Conservation (phyloP, 2,329 filamentous ascomycete species). For the Pseudopyrenochaeta lycopersici region DNA sequence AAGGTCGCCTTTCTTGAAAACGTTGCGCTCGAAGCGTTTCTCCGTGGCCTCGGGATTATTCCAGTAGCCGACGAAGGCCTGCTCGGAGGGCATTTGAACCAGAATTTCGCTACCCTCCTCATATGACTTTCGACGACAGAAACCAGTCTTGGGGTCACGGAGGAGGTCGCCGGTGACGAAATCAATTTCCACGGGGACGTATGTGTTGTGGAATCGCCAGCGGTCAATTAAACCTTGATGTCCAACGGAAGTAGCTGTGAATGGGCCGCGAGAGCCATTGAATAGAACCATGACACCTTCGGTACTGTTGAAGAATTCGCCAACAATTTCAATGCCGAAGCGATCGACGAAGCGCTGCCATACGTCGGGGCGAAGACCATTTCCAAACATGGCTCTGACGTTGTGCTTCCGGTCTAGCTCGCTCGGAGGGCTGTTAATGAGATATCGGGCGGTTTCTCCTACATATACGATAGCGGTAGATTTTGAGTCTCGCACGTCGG, state of each 20-base stretch:
- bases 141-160: slow-evolving; percentile 73
- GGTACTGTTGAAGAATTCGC: slow-evolving; percentile 81
- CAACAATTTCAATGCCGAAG: slow-evolving; percentile 69
- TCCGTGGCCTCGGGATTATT: slow-evolving; percentile 71
- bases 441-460: slow-evolving; percentile 78
- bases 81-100: slow-evolving; percentile 66
- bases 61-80: slow-evolving; percentile 74
- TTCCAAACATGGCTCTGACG: slow-evolving; percentile 69
- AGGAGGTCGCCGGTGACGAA: slow-evolving; percentile 72
- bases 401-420: slow-evolving; percentile 68
- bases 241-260: slow-evolving; percentile 70
- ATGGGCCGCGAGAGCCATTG: slow-evolving; percentile 69
- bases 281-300: slow-evolving; percentile 73
- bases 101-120: slow-evolving; percentile 79
- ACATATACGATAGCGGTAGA: slow-evolving; percentile 81
- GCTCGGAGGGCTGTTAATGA: slow-evolving; percentile 73
- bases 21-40: slow-evolving; percentile 60
- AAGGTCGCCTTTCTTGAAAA: slow-evolving; percentile 58
- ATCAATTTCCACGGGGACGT: slow-evolving; percentile 74
- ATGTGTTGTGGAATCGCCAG: slow-evolving; percentile 60
- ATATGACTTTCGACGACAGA: slow-evolving; percentile 69
- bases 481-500: slow-evolving; percentile 71
- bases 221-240: slow-evolving; percentile 74
- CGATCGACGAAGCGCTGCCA: slow-evolving; percentile 72
- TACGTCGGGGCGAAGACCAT: slow-evolving; percentile 74